Base-by-base conservation (phyloP, 108 stramenopile genomes). In the Aurantiochytrium sp. region DNA sequence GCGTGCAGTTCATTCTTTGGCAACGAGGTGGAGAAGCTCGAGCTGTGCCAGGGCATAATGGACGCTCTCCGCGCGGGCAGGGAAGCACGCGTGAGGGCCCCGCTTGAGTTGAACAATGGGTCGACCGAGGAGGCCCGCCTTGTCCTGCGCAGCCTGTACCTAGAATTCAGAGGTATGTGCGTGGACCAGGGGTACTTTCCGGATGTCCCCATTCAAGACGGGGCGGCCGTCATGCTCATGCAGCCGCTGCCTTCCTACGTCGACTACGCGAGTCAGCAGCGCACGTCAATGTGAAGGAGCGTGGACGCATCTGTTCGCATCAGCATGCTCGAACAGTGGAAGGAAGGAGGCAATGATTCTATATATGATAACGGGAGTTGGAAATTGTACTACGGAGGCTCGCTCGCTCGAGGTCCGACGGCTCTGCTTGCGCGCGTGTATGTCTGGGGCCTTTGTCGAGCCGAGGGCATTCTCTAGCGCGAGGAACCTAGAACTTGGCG, bases 151-250 rank as follows among this genome's bases (percentile, higher is more conserved):
- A 81, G 73, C 2, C 30, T 81, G 73, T 81, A 81, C 30, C 73
- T 81, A 6, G 73, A 81, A 42, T 81, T 81, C 30, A 22, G 73
- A 12, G 73, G 73, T 1, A 41, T 81, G 39, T 81, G 73, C 24
- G 24, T 48, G 12, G 73, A 81, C 24, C 73, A 81, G 45, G 73
- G 73, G 12, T 81, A 81, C 45, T 81, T 81, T 48, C 73, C 73
- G 21, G 73, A 81, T 12, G 73, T 81, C 19, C 73, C 73, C 1
- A 3, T 81, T 42, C 42, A 21, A 0, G 73, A 48, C n/a, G 39
- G 12, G 6, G n/a, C 21, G 12, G 73, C 73, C 8, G 45, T 48
- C n/a, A 81, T 81, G 73, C 12, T 37, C 19, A 12, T 81, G 73
- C 73, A 48, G 39, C 73, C 73, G 6, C 34, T 65, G 8, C 59